Percentiles rank a stretch among this genome's conserved stretches.
Evolutionary conservation across 139 green algal genomes (phyloP).

Genomic region (Raphidocelis subcapitata): DNA sequence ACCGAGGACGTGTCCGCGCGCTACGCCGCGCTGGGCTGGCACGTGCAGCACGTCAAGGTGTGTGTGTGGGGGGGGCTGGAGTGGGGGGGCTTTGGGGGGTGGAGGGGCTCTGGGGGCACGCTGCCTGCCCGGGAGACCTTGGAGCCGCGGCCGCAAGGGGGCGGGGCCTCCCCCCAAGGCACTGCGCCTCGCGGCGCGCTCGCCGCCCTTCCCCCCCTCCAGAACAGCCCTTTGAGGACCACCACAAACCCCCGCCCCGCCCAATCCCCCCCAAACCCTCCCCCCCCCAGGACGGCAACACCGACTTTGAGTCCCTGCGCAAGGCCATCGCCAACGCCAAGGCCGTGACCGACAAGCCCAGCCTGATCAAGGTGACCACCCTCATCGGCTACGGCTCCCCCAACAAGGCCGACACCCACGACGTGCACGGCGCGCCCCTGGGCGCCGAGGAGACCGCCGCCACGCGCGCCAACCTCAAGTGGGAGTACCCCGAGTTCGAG

Average conservation of each 20-base stretch:
- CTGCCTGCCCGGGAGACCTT: no score
- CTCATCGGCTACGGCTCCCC: slow-evolving; percentile 99
- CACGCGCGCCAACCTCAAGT: slow-evolving; percentile 95
- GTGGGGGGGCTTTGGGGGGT: no score
- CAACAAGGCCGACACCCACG: slow-evolving; percentile 98
- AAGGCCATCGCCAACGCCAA: slow-evolving; percentile 67
- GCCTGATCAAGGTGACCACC: slow-evolving; percentile 96
- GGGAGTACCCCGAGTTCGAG: slow-evolving; percentile 91
- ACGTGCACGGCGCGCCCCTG: slow-evolving; percentile 96
- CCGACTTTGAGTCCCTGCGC: slow-evolving; percentile 84
- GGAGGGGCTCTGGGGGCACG: no score
- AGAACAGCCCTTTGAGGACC: no score
- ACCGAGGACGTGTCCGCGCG: slow-evolving; percentile 95
- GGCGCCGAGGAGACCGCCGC: slow-evolving; percentile 90
- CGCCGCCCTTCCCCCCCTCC: no score
- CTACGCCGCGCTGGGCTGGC: slow-evolving; percentile 92
- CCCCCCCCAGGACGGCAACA: slow-evolving; percentile 89
- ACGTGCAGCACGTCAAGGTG: slow-evolving; percentile 61
- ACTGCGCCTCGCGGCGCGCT: no score
- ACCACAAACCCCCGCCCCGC: no score
- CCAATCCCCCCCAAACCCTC: no score
- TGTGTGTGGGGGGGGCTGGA: neutral
- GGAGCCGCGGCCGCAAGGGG: no score
- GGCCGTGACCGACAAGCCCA: slow-evolving; percentile 94
- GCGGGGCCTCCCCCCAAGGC: no score